phyloP scores from a whole-genome alignment of 1,284 basidiomycete genomes.

The Sphagnurus paluster region DNA sequence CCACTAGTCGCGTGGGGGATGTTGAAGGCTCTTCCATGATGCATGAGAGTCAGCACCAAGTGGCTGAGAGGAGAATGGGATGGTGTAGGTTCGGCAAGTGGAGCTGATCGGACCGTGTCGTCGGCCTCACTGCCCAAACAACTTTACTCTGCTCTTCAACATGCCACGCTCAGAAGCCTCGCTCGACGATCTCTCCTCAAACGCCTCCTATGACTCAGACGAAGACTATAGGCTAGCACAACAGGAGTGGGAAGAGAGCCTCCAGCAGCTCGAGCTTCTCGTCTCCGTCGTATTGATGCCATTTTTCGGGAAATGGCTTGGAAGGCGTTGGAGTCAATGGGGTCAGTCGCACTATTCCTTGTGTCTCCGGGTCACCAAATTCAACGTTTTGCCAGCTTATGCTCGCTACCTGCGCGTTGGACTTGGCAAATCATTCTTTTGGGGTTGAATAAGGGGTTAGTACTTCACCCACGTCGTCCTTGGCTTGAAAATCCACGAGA shows the following conservation, averaged over 20 bases:
- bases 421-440: conserved; percentile 65
- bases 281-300: conserved; percentile 81
- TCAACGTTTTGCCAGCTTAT: conserved; percentile 51
- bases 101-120: conserved; percentile 8
- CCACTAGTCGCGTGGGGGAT: conserved; percentile 62
- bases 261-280: conserved; percentile 82
- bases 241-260: conserved; percentile 90
- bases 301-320: conserved; percentile 86
- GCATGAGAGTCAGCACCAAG: conserved; percentile 29
- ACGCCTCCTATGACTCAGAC: conserved; percentile 56
- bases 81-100: conserved; percentile 16
- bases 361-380: not conserved
- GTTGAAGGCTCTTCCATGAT: conserved; percentile 43
- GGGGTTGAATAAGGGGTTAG: conserved; percentile 32
- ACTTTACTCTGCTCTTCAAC: conserved; percentile 1
- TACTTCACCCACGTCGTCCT: not conserved
- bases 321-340: conserved; percentile 84
- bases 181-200: conserved; percentile 48
- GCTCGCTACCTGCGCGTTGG: conserved; percentile 71
- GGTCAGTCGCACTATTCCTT: conserved; percentile 48
- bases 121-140: conserved; percentile 1
- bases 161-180: conserved; percentile 42
- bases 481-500: too few species aligned
- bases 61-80: conserved; percentile 11
- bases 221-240: conserved; percentile 77